phyloP scores from a whole-genome alignment of 2,329 filamentous ascomycete species.

The Fusarium buharicum region DNA sequence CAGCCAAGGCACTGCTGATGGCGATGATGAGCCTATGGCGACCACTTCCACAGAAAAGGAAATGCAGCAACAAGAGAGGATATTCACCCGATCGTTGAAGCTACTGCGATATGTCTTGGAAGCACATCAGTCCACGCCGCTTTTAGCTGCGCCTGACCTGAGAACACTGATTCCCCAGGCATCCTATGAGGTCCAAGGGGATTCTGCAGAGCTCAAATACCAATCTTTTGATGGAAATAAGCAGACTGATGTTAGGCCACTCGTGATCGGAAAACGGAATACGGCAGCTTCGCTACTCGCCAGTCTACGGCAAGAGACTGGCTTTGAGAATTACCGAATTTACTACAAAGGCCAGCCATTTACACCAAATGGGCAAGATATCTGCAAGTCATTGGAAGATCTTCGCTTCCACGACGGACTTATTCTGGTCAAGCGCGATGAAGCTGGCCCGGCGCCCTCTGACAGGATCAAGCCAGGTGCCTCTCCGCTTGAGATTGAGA shows the following conservation, averaged over 20 bases:
- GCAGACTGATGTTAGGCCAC: constrained; percentile 68
- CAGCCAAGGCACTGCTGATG: constrained; percentile 54
- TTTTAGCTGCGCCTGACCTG: constrained; percentile 68
- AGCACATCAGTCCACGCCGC: constrained; percentile 69
- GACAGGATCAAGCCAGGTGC: constrained; percentile 61
- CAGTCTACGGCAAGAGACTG: constrained; percentile 73
- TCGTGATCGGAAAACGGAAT: constrained; percentile 76
- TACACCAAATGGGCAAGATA: constrained; percentile 67
- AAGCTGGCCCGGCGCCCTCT: constrained; percentile 56
- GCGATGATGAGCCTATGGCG: constrained; percentile 64
- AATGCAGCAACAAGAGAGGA: constrained; percentile 61
- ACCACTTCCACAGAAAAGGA: constrained; percentile 61
- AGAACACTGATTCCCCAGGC: constrained; percentile 63
- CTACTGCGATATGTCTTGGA: constrained; percentile 75
- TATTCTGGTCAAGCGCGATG: constrained; percentile 71
- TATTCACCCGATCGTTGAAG: constrained; percentile 75
- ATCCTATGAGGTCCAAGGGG: constrained; percentile 67
- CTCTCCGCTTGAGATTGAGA: constrained; percentile 77
- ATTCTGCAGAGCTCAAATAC: constrained; percentile 74
- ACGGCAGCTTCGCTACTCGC: constrained; percentile 76
- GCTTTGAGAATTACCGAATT: constrained; percentile 78
- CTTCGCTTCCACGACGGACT: constrained; percentile 72
- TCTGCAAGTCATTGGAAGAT: constrained; percentile 73
- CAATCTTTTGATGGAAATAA: constrained; percentile 74
- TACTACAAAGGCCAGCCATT: constrained; percentile 77